phyloP scores from a whole-genome alignment of 495 filamentous ascomycete species.

The Venustampulla echinocandica region DNA sequence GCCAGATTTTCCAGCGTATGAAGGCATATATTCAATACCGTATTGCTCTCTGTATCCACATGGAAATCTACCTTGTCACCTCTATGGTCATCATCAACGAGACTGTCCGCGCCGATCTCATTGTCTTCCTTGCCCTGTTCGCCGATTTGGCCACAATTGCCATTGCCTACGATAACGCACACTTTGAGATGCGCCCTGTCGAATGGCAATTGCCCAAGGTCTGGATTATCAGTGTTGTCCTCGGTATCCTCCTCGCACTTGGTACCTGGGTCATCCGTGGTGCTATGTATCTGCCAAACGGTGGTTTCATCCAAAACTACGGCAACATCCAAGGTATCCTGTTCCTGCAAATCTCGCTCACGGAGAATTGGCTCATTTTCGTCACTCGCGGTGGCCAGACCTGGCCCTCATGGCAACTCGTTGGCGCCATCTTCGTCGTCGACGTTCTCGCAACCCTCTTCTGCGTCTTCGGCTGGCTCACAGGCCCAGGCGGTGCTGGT shows the following conservation, averaged over 20 bases:
- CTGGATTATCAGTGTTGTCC: slow-evolving; percentile 63
- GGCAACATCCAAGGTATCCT: slow-evolving; percentile 63
- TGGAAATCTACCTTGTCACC: slow-evolving; percentile 71
- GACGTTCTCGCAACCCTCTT: slow-evolving; percentile 64
- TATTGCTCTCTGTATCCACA: slow-evolving; percentile 68
- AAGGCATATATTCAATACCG: slow-evolving; percentile 76
- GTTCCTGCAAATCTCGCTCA: slow-evolving; percentile 65
- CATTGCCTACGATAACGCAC: slow-evolving; percentile 69
- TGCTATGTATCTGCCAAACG: slow-evolving; percentile 54
- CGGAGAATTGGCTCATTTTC: slow-evolving; percentile 76
- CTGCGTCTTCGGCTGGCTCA: slow-evolving; percentile 65
- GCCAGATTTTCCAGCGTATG: slow-evolving; percentile 78
- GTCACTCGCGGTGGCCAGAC: slow-evolving; percentile 66
- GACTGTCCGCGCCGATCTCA: slow-evolving; percentile 55
- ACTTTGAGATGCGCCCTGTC: slow-evolving; percentile 61
- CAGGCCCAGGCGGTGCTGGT: slow-evolving; percentile 35
- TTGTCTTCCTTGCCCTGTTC: slow-evolving; percentile 72
- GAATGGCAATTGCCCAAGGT: slow-evolving; percentile 75
- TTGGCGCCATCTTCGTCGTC: slow-evolving; percentile 62
- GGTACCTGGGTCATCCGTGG: slow-evolving; percentile 65
- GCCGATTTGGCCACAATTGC: slow-evolving; percentile 71
- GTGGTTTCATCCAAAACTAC: slow-evolving; percentile 67
- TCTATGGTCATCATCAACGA: slow-evolving; percentile 72
- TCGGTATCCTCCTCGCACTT: slow-evolving; percentile 55
- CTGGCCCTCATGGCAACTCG: slow-evolving; percentile 63